Conservation (phyloP, 148 eudicot genomes). For the Heliamphora exappendiculata region DNA sequence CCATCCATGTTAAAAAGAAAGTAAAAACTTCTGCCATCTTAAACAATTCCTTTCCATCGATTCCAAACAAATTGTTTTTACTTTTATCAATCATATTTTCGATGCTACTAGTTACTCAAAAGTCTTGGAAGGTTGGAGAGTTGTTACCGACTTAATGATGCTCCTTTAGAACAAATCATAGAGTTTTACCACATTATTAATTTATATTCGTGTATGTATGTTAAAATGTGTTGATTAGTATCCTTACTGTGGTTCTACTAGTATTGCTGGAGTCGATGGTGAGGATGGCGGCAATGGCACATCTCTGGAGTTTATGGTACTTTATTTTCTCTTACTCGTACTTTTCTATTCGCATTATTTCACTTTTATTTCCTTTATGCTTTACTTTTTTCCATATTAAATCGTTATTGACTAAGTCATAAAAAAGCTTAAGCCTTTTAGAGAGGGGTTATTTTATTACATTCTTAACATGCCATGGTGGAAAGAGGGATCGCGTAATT, state of each 20-base stretch:
- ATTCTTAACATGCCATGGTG: too few species aligned
- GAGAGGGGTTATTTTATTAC: too few species aligned
- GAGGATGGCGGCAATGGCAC: constrained; percentile 16
- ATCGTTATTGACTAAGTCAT: too few species aligned
- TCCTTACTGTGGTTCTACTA: constrained; percentile 20
- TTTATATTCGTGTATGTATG: background rate
- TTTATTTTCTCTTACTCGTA: background rate
- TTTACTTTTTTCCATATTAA: background rate
- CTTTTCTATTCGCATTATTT: background rate
- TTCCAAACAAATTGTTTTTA: background rate
- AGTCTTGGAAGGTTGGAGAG: background rate
- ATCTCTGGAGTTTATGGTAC: constrained; percentile 30
- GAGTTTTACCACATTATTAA: background rate
- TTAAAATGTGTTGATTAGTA: background rate
- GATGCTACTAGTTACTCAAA: background rate
- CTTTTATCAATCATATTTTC: background rate
- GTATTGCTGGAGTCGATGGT: constrained; percentile 19
- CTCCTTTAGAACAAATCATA: background rate
- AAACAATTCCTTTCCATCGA: background rate
- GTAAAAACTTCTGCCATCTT: background rate
- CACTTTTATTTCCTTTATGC: background rate
- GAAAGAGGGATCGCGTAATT: too few species aligned
- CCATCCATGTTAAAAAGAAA: background rate
- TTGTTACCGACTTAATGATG: background rate
- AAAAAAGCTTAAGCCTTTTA: too few species aligned